phyloP scores from a whole-genome alignment of 1,284 basidiomycete genomes.

The Ceratobasidium papillatum region DNA sequence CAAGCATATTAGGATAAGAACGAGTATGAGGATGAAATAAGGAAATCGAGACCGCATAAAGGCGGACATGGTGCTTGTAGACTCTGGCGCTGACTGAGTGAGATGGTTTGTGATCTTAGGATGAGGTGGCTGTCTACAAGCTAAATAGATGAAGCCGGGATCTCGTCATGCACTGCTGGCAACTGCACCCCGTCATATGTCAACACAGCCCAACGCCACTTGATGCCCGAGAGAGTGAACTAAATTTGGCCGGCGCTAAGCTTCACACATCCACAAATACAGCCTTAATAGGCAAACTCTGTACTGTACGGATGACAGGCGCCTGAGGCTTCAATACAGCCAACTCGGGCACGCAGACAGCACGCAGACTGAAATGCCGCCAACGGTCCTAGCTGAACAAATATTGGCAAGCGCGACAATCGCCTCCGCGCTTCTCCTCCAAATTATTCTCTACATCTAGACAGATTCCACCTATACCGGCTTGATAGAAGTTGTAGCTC shows the following conservation, averaged over 20 bases:
- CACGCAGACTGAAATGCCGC: too few species aligned
- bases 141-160: neutral
- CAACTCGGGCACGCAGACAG: too few species aligned
- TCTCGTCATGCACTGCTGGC: neutral
- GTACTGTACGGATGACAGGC: too few species aligned
- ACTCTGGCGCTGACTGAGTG: neutral
- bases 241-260: neutral
- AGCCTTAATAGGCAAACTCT: too few species aligned
- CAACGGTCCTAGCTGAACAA: too few species aligned
- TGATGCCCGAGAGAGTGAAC: neutral
- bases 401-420: too few species aligned
- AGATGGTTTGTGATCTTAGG: neutral
- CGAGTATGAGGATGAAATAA: conserved; percentile 20
- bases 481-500: too few species aligned
- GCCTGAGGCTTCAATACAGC: neutral
- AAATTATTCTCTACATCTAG: too few species aligned
- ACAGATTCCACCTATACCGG: too few species aligned
- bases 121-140: neutral
- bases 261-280: neutral
- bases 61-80: conserved; percentile 29
- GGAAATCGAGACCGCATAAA: conserved; percentile 37
- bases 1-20: conserved; percentile 35
- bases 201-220: conserved; percentile 11
- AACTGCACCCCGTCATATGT: neutral
- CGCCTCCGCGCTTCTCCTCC: too few species aligned